A percentile compares a stretch with the other conserved stretches of the same genome.
phyloP scores from a whole-genome alignment of 1,139 yeast genomes.

The Geotrichum histeridarum region DNA sequence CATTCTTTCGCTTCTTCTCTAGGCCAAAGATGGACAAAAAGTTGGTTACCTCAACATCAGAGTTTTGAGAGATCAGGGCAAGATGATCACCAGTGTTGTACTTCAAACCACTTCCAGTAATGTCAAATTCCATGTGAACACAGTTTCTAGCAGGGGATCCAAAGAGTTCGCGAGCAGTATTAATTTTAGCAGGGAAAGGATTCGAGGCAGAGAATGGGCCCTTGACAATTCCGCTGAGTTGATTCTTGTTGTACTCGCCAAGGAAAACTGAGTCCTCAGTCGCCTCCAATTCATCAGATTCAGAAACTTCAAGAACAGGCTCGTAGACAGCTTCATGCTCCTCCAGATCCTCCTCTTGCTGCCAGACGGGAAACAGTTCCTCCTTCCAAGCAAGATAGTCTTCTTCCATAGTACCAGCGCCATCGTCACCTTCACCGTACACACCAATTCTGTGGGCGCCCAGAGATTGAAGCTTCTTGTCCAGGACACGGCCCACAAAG shows the following conservation, averaged over 20 bases:
- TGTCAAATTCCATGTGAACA: slow-evolving; percentile 84
- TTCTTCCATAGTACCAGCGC: slow-evolving; percentile 90
- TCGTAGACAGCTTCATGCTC: slow-evolving; percentile 76
- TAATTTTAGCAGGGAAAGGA: slow-evolving; percentile 75
- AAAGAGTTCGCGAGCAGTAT: slow-evolving; percentile 64
- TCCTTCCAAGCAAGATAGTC: slow-evolving; percentile 95
- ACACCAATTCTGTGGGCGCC: slow-evolving; percentile 71
- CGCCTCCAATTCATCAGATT: slow-evolving; percentile 33
- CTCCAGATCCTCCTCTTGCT: slow-evolving; percentile 58
- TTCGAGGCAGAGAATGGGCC: slow-evolving; percentile 84
- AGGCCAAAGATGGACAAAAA: slow-evolving; percentile 65
- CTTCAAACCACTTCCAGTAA: slow-evolving; percentile 63
- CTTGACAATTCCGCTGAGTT: slow-evolving; percentile 47
- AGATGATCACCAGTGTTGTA: slow-evolving; percentile 95
- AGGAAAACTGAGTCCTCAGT: slow-evolving; percentile 52
- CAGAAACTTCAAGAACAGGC: slow-evolving; percentile 56
- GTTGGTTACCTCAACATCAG: slow-evolving; percentile 63
- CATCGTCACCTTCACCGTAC: slow-evolving; percentile 91
- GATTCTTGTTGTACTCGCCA: slow-evolving; percentile 79
- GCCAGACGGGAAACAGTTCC: slow-evolving; percentile 58
- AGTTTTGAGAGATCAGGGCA: slow-evolving; percentile 90
- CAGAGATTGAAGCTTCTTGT: slow-evolving; percentile 48
- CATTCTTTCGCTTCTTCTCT: slow-evolving; percentile 47
- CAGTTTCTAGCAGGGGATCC: slow-evolving; percentile 64
- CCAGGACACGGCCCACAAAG: slow-evolving; percentile 66